Conservation (phyloP, 2,329 filamentous ascomycete genomes). For the Neobulgaria alba region DNA sequence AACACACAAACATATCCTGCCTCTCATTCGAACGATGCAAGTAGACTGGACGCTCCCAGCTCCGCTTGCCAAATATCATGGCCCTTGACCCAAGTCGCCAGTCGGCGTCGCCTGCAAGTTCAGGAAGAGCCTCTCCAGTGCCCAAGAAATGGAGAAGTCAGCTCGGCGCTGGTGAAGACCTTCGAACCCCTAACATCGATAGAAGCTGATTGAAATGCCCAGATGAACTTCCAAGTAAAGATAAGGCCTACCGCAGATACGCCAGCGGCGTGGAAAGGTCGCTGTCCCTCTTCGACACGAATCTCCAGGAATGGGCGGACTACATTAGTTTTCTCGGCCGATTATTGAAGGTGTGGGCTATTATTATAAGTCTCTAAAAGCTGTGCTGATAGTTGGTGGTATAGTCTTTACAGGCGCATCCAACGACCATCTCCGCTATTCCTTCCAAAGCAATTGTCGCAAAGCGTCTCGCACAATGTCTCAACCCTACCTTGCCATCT, state of each 20-base stretch:
- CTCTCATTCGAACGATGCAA: slow-evolving; percentile 14
- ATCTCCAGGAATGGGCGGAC: slow-evolving; percentile 97
- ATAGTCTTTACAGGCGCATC: slow-evolving; percentile 84
- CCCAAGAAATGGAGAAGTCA: slow-evolving; percentile 70
- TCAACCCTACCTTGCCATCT: slow-evolving; percentile 86
- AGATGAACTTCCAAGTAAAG: slow-evolving; percentile 50
- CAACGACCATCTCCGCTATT: slow-evolving; percentile 60
- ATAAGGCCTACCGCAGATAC: slow-evolving; percentile 77
- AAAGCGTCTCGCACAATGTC: slow-evolving; percentile 87
- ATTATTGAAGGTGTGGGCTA: slow-evolving; percentile 64
- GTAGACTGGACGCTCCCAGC: slow-evolving; percentile 5
- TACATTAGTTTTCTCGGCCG: slow-evolving; percentile 96
- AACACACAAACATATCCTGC: too few species aligned
- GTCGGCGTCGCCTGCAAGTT: slow-evolving; percentile 70
- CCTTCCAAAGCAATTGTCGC: slow-evolving; percentile 78
- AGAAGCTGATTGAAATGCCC: not conserved
- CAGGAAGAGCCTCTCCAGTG: slow-evolving; percentile 69
- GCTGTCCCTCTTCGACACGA: slow-evolving; percentile 81
- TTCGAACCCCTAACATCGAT: not conserved
- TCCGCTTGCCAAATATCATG: slow-evolving; percentile 37
- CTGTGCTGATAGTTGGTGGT: slow-evolving; percentile 21
- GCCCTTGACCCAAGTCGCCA: slow-evolving; percentile 53
- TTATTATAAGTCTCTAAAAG: slow-evolving; percentile 2
- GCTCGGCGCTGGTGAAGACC: slow-evolving; percentile 59
- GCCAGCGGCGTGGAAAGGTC: slow-evolving; percentile 80